Evolutionary conservation across 331 rosid species (phyloP).

Genomic region (Quercus phellos): DNA sequence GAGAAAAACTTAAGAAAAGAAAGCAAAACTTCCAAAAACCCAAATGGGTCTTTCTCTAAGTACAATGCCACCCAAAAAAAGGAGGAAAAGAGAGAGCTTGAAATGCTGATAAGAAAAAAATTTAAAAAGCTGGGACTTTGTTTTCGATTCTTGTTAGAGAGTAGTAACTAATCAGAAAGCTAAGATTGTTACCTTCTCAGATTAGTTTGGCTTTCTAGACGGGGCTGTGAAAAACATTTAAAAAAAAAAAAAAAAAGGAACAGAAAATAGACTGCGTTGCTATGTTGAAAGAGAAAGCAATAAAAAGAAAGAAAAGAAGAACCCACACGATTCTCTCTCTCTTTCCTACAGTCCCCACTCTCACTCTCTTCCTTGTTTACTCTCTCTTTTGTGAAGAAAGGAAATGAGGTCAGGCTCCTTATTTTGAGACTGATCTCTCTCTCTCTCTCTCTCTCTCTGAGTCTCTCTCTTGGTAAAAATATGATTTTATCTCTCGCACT

Average conservation of each 20-base stretch:
- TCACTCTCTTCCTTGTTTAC: not conserved
- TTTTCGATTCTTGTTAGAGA: not conserved
- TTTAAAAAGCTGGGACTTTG: not conserved
- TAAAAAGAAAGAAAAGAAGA: conserved; percentile 10
- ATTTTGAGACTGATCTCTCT: conserved; percentile 32
- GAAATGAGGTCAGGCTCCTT: conserved; percentile 33
- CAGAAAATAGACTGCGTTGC: conserved; percentile 10
- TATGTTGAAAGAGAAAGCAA: not conserved
- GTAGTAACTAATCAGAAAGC: not conserved
- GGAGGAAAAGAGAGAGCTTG: not conserved
- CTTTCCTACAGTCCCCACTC: not conserved
- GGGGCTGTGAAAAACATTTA: conserved; percentile 18
- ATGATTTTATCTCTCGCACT: not conserved
- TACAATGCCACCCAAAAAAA: conserved; percentile 10
- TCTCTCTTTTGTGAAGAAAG: not conserved
- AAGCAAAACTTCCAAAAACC: conserved; percentile 3
- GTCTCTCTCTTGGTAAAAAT: not conserved
- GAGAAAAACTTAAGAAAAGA: not conserved
- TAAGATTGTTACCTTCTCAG: too few relatives aligned
- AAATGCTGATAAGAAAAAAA: not conserved
- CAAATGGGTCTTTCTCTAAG: not conserved
- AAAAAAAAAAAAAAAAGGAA: conserved; percentile 5
- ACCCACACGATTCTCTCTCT: conserved; percentile 24
- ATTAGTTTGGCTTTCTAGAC: not conserved
- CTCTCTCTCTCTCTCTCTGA: not conserved